Evolutionary conservation across 805 yeast genomes (phyloP).

Genomic region (Pichia rugopelliculosa): DNA sequence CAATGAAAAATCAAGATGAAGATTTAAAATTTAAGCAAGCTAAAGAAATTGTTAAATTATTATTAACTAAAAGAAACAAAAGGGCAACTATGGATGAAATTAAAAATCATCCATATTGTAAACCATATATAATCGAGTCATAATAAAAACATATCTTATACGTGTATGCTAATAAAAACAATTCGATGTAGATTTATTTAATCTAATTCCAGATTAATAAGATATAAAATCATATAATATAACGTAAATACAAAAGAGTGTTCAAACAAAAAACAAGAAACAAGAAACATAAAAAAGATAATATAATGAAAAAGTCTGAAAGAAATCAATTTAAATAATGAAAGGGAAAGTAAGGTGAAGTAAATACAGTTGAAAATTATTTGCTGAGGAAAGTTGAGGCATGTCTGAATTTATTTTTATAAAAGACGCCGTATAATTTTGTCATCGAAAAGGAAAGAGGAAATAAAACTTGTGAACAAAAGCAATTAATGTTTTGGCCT

Average conservation of each 20-base stretch:
- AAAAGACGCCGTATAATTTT: not conserved
- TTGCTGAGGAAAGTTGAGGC: not conserved
- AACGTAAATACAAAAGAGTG: not conserved
- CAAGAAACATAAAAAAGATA: not conserved
- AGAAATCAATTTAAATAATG: not conserved
- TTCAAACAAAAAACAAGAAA: not conserved
- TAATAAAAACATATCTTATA: too few species aligned
- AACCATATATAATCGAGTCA: constrained; percentile 6
- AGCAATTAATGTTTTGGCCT: too few species aligned
- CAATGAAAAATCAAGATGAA: constrained; percentile 30
- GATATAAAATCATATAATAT: not conserved
- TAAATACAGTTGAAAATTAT: not conserved
- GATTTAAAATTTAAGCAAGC: constrained; percentile 29
- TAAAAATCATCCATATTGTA: constrained; percentile 28
- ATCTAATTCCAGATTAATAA: too few species aligned
- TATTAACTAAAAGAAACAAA: constrained; percentile 39
- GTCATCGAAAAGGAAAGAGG: not conserved
- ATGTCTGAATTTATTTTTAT: not conserved
- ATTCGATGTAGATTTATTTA: too few species aligned
- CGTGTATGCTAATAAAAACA: too few species aligned
- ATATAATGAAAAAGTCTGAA: not conserved
- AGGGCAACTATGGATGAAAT: constrained; percentile 11
- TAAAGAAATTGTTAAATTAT: constrained; percentile 41
- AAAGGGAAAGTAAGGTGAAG: not conserved
- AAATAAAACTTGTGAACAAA: too few species aligned